phyloP scores from a whole-genome alignment of 192 early-diverging fungal species.

The Mortierella antarctica region DNA sequence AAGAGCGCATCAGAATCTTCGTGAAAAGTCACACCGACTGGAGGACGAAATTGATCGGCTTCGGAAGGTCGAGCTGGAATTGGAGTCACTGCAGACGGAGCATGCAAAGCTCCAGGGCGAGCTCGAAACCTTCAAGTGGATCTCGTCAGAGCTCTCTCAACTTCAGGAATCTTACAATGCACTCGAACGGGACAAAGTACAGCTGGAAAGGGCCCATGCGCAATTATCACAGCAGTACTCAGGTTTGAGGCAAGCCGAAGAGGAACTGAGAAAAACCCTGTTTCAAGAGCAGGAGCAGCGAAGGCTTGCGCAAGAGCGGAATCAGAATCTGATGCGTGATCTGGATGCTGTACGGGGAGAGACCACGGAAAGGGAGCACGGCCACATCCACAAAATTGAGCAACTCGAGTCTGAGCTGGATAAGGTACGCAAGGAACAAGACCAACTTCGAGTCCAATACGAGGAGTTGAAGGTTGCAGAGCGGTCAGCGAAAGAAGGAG shows the following conservation, averaged over 20 bases:
- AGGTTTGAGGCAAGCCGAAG: slow-evolving; percentile 21
- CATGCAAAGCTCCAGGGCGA: slow-evolving; percentile 28
- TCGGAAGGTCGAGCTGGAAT: slow-evolving; percentile 28
- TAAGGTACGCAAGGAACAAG: slow-evolving; percentile 16
- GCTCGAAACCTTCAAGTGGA: slow-evolving; percentile 44
- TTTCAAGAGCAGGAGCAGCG: slow-evolving; percentile 20
- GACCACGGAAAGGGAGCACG: slow-evolving; percentile 5
- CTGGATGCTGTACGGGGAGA: slow-evolving; percentile 12
- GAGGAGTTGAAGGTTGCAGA: slow-evolving; percentile 39
- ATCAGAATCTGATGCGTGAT: slow-evolving; percentile 8
- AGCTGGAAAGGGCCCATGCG: slow-evolving; percentile 40
- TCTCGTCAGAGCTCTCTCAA: slow-evolving; percentile 33
- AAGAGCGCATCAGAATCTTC: slow-evolving; percentile 17
- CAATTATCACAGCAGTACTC: slow-evolving; percentile 21
- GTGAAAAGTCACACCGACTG: slow-evolving; percentile 27
- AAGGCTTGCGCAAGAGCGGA: slow-evolving; percentile 10
- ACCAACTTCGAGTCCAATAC: slow-evolving; percentile 19
- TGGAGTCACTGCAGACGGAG: slow-evolving; percentile 30
- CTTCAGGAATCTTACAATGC: slow-evolving; percentile 26
- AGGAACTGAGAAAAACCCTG: slow-evolving; percentile 15
- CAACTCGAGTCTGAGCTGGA: slow-evolving; percentile 22
- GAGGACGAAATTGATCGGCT: slow-evolving; percentile 37
- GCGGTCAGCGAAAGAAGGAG: slow-evolving; percentile 34
- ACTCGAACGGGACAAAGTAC: slow-evolving; percentile 30
- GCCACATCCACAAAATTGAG: slow-evolving; percentile 8